Evolutionary conservation across 768 basidiomycete genomes (phyloP).

Genomic region (Pleurotus platypus): DNA sequence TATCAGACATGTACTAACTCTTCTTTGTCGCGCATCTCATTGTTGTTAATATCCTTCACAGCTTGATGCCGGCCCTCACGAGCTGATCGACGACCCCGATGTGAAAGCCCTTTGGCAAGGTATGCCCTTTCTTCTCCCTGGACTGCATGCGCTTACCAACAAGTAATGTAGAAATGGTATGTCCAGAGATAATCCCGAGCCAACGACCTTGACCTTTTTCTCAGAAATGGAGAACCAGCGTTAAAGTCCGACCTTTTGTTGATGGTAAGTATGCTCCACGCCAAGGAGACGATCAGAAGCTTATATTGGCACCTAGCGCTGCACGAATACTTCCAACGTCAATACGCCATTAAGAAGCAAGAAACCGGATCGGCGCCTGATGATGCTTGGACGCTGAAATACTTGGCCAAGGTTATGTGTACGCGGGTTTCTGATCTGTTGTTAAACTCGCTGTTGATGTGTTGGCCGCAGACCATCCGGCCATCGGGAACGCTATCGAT

Average conservation of each 20-base stretch:
- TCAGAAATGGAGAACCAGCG: slow-evolving; percentile 20
- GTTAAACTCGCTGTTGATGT: neutral
- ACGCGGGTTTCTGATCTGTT: neutral
- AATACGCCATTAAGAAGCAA: slow-evolving; percentile 10
- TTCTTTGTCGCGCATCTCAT: neutral
- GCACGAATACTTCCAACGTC: slow-evolving; percentile 13
- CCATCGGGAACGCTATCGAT: slow-evolving; percentile 18
- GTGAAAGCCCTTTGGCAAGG: slow-evolving; percentile 19
- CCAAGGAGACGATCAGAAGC: neutral
- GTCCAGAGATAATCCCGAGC: neutral
- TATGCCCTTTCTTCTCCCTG: slow-evolving; percentile 4
- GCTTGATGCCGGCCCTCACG: slow-evolving; percentile 20
- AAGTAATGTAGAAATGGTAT: slow-evolving; percentile 16
- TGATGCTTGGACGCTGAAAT: slow-evolving; percentile 20
- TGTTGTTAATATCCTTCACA: neutral
- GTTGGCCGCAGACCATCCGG: slow-evolving; percentile 10
- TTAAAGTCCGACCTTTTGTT: slow-evolving; percentile 18
- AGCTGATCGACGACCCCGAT: slow-evolving; percentile 20
- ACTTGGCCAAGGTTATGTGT: slow-evolving; percentile 21
- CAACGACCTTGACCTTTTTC: neutral
- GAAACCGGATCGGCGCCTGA: slow-evolving; percentile 8
- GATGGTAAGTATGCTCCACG: slow-evolving; percentile 15
- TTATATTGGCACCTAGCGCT: slow-evolving; percentile 8
- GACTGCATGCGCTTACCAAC: neutral
- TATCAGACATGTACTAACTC: slow-evolving; percentile 9